Percentiles rank a stretch among this genome's conserved stretches.
Evolutionary conservation across 495 filamentous ascomycete species (phyloP).

Genomic region (Terfezia boudieri): DNA sequence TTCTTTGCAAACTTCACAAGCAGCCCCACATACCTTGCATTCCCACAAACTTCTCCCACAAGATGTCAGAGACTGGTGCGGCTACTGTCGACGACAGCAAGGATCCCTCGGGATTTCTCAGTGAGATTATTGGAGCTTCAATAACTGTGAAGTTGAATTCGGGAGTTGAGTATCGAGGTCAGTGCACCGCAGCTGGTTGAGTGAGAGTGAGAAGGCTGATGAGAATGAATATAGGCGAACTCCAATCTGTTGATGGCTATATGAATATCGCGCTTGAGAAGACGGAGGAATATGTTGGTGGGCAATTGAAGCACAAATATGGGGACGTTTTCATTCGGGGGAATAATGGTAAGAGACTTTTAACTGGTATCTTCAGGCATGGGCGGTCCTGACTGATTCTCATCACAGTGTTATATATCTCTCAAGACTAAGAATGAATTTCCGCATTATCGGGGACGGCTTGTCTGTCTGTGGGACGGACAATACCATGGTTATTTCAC

Average conservation of each 20-base stretch:
- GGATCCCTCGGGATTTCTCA: slow-evolving; percentile 76
- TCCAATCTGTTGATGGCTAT: slow-evolving; percentile 95
- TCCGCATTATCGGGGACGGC: background rate
- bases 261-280: slow-evolving; percentile 98
- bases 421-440: slow-evolving; percentile 30
- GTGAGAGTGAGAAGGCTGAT: background rate
- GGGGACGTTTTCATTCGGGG: slow-evolving; percentile 92
- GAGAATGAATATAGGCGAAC: slow-evolving; percentile 36
- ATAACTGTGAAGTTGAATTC: slow-evolving; percentile 94
- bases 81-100: slow-evolving; percentile 23
- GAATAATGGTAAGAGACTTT: slow-evolving; percentile 53
- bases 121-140: slow-evolving; percentile 73
- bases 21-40: too few relatives aligned
- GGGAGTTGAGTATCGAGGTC: slow-evolving; percentile 88
- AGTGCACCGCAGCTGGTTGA: slow-evolving; percentile 2
- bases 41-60: too few relatives aligned
- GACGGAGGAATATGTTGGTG: slow-evolving; percentile 75
- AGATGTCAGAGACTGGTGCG: background rate
- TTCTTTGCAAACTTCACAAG: too few relatives aligned
- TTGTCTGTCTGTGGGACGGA: too few relatives aligned
- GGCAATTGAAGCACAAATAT: slow-evolving; percentile 54
- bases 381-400: background rate
- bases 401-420: slow-evolving; percentile 49
- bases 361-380: slow-evolving; percentile 1
- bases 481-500: too few relatives aligned